Evolutionary conservation across 2,329 filamentous ascomycete genomes (phyloP).

Genomic region (Sarocladiaceae sp.): DNA sequence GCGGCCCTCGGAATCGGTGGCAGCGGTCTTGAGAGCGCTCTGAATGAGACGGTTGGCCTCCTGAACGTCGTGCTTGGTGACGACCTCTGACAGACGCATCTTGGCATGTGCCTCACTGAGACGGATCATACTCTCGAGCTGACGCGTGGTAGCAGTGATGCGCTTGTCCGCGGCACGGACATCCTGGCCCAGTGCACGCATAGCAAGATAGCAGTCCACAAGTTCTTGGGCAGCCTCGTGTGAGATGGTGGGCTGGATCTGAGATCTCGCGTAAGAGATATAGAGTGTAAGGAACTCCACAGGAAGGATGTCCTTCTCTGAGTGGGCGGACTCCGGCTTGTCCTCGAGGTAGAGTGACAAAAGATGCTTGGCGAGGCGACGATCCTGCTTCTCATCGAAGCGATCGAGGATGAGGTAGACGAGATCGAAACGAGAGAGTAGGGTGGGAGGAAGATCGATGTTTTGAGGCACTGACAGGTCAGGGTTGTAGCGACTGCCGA

Average conservation of each 20-base stretch:
- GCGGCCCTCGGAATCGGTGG: slow-evolving; percentile 87
- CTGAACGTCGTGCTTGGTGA: slow-evolving; percentile 76
- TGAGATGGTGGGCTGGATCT: slow-evolving; percentile 79
- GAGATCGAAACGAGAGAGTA: slow-evolving; percentile 92
- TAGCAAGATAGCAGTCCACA: slow-evolving; percentile 82
- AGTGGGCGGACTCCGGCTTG: slow-evolving; percentile 76
- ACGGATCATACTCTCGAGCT: slow-evolving; percentile 98
- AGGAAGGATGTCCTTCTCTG: slow-evolving; percentile 74
- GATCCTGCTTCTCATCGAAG: slow-evolving; percentile 84
- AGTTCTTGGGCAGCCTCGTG: slow-evolving; percentile 78
- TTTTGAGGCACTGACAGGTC: slow-evolving; percentile 95
- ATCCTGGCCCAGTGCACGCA: slow-evolving; percentile 89
- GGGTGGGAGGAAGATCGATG: slow-evolving; percentile 91
- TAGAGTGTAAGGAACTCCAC: slow-evolving; percentile 95
- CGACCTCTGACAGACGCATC: slow-evolving; percentile 78
- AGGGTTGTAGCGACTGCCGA: slow-evolving; percentile 95
- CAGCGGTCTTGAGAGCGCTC: slow-evolving; percentile 89
- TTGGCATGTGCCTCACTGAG: slow-evolving; percentile 95
- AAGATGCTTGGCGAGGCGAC: slow-evolving; percentile 84
- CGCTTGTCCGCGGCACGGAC: slow-evolving; percentile 86
- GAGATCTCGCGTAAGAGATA: slow-evolving; percentile 90
- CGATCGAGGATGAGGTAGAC: slow-evolving; percentile 96
- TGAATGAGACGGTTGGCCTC: slow-evolving; percentile 94
- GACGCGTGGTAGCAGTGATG: slow-evolving; percentile 94
- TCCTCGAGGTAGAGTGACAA: slow-evolving; percentile 97